These are phyloP conservation scores for Ophiostoma novo-ulmi DNA, from an alignment of 2,329 filamentous ascomycete species.

Conservation along the genomic window DNA sequence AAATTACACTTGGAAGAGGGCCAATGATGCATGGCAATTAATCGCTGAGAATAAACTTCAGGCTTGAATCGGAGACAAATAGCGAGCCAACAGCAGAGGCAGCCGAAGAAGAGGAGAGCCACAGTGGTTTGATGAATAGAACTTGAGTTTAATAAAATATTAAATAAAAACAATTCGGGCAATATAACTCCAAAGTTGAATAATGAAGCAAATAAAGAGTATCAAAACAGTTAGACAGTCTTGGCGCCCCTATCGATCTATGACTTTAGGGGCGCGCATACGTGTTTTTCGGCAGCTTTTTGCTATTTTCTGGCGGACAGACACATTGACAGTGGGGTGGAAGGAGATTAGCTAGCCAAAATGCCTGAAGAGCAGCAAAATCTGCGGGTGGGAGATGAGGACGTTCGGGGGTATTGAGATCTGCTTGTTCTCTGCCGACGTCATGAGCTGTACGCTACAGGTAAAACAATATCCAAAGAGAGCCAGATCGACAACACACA, in stretches of 20 bases:
- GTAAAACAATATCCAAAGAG: not conserved
- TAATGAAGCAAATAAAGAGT: not conserved
- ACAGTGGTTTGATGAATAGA: not conserved
- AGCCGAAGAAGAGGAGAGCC: too few relatives aligned
- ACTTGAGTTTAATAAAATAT: not conserved
- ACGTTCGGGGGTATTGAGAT: not conserved
- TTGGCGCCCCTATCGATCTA: not conserved
- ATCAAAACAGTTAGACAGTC: not conserved
- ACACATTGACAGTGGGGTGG: not conserved
- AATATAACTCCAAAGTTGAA: not conserved
- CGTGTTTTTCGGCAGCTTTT: not conserved
- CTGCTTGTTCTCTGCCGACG: not conserved
- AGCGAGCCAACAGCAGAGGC: not conserved
- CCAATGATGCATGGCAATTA: too few relatives aligned
- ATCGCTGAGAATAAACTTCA: not conserved
- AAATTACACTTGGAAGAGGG: not conserved
- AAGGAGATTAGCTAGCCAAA: constrained; percentile 2
- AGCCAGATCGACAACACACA: not conserved
- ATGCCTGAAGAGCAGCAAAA: not conserved
- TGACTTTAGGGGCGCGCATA: not conserved
- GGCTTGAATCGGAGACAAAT: not conserved
- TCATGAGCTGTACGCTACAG: not conserved
- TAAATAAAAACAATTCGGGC: not conserved
- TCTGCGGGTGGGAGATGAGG: not conserved
- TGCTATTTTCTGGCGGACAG: not conserved